These are phyloP conservation scores for Akanthomyces muscarius DNA, from an alignment of 2,329 filamentous ascomycete genomes.

Conservation along the genomic window DNA sequence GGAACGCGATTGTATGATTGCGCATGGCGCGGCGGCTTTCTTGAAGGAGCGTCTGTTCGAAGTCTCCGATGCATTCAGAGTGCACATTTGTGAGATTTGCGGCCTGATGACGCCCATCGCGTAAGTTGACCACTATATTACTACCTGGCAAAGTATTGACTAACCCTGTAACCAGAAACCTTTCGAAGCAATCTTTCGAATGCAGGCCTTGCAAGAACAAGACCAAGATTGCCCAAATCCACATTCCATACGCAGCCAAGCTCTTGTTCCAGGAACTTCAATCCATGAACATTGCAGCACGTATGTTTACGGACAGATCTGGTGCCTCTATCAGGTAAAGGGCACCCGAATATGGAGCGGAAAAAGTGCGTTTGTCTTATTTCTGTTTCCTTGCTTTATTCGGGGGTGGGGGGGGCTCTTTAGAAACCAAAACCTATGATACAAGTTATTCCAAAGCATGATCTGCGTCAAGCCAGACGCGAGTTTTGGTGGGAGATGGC, in stretches of 20 bases:
- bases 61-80: slow-evolving; percentile 94
- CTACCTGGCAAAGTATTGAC: slow-evolving; percentile 18
- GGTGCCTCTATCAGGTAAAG: slow-evolving; percentile 65
- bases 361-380: background rate
- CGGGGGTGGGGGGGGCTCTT: background rate
- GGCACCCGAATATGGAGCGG: background rate
- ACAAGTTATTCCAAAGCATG: background rate
- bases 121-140: slow-evolving; percentile 55
- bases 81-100: slow-evolving; percentile 98
- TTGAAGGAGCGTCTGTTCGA: slow-evolving; percentile 96
- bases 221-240: slow-evolving; percentile 95
- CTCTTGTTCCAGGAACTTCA: slow-evolving; percentile 96
- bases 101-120: slow-evolving; percentile 98
- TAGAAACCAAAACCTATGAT: slow-evolving; percentile 1
- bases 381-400: background rate
- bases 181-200: slow-evolving; percentile 94
- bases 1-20: slow-evolving; percentile 99
- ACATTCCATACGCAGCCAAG: slow-evolving; percentile 97
- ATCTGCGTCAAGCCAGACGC: background rate
- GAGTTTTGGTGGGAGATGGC: background rate
- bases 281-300: slow-evolving; percentile 96
- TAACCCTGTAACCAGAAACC: slow-evolving; percentile 58
- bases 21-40: slow-evolving; percentile 96
- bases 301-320: slow-evolving; percentile 90
- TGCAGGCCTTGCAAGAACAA: slow-evolving; percentile 99